Conservation (phyloP, 78 protist species). For the Chrysochromulina parva region DNA sequence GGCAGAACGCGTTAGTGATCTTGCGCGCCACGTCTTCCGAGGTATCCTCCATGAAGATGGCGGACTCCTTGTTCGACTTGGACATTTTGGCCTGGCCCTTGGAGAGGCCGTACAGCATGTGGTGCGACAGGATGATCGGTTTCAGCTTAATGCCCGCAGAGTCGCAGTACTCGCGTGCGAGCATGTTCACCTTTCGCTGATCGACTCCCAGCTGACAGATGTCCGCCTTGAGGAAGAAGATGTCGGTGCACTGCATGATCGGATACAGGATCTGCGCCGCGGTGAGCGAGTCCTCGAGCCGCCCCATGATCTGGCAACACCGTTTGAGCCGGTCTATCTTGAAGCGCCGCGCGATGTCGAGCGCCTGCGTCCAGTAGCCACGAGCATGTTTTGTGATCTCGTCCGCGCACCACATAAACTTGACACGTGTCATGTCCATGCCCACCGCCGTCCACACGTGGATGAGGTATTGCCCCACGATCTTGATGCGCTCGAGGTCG, state of each 20-base stretch:
- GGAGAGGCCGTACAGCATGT: conserved; percentile 88
- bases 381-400: conserved; percentile 75
- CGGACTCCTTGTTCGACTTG: conserved; percentile 91
- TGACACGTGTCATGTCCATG: conserved; percentile 90
- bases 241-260: conserved; percentile 93
- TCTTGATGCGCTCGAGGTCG: conserved; percentile 83
- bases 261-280: conserved; percentile 83
- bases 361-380: background rate
- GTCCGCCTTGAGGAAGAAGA: conserved; percentile 89
- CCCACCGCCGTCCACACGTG: conserved; percentile 97
- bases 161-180: conserved; percentile 97
- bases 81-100: conserved; percentile 95
- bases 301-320: conserved; percentile 96
- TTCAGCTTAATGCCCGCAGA: conserved; percentile 71
- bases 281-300: conserved; percentile 78
- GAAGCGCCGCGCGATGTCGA: conserved; percentile 40
- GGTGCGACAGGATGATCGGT: conserved; percentile 96
- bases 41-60: conserved; percentile 98
- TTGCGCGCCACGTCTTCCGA: conserved; percentile 66
- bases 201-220: conserved; percentile 99
- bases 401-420: conserved; percentile 93
- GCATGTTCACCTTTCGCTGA: conserved; percentile 98
- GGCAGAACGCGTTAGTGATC: conserved; percentile 81
- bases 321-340: conserved; percentile 81
- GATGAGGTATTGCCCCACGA: background rate